Conservation (phyloP, 2,329 filamentous ascomycete genomes). For the Neoscytalidium dimidiatum region DNA sequence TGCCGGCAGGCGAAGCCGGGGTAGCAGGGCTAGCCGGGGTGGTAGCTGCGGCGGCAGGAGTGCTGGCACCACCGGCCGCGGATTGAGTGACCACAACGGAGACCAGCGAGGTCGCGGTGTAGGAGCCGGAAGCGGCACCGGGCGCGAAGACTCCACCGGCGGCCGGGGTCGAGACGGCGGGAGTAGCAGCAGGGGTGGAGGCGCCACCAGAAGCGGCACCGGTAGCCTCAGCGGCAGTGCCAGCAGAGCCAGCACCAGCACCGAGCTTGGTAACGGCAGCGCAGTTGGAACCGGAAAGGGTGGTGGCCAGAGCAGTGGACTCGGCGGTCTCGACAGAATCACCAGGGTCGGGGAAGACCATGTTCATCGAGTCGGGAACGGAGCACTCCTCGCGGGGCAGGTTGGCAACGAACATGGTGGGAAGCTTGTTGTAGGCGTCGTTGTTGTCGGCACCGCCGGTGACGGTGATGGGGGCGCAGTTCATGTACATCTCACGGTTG, state of each 20-base stretch:
- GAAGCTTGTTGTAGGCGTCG: slow-evolving; percentile 62
- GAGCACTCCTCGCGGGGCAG: slow-evolving; percentile 55
- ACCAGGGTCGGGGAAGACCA: slow-evolving; percentile 71
- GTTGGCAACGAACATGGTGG: slow-evolving; percentile 77
- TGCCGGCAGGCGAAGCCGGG: slow-evolving; percentile 18
- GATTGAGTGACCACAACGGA: slow-evolving; percentile 18
- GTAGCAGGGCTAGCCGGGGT: slow-evolving; percentile 22
- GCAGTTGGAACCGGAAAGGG: slow-evolving; percentile 34
- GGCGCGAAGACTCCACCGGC: slow-evolving; percentile 24
- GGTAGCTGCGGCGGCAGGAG: slow-evolving; percentile 4
- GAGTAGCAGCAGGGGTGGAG: slow-evolving; percentile 18
- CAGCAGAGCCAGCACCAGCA: slow-evolving; percentile 30
- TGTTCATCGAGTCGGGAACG: slow-evolving; percentile 57
- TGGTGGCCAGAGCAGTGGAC: slow-evolving; percentile 39
- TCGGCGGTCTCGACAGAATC: slow-evolving; percentile 52
- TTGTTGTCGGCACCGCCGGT: slow-evolving; percentile 52
- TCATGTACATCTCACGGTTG: slow-evolving; percentile 98
- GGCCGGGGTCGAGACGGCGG: slow-evolving; percentile 23
- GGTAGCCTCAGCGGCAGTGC: slow-evolving; percentile 29
- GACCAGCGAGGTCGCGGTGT: slow-evolving; percentile 22
- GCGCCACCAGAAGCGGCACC: slow-evolving; percentile 32
- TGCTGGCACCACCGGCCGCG: not conserved
- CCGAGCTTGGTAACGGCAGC: slow-evolving; percentile 31
- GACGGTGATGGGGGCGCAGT: slow-evolving; percentile 78
- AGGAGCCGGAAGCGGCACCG: slow-evolving; percentile 17